Base-by-base conservation (phyloP, 768 basidiomycete genomes). In the Pisolithus sp. region DNA sequence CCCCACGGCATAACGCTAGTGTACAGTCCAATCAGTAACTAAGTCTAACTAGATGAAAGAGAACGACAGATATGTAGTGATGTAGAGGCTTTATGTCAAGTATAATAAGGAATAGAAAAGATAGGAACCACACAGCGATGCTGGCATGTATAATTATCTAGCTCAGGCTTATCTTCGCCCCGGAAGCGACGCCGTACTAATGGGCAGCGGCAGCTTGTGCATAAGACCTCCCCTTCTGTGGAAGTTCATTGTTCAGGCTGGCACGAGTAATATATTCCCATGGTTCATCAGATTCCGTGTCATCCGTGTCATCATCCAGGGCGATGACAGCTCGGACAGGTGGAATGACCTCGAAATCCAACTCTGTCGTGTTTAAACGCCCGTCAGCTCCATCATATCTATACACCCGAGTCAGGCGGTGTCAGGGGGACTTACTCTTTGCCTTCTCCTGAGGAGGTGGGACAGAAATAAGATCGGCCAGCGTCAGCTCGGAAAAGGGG, bases 181-280 rank as follows among this genome's bases (percentile, higher is more conserved):
- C 15, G 10, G 5, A 34, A 15, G 34, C 13, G 34, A 34, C 12
- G 34, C 18, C 40, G 9, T 41, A 41, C 4, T 18, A 17, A 18
- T 43, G 23, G 13, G 13, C 42, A 26, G 42, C 42, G 44, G 48
- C 68, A 2, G 53, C 66, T 46, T 68, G 64, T 13, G 66, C 66
- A 42, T 68, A 68, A 8, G 66, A 68, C 50, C 67, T 62, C 50
- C 60, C 64, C 62, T 34, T 34, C 34, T 59, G 62, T 41, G 57
- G 47, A 40, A 62, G 52, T 7, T 62, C 64, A 10, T 68, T 64
- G 31, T 54, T 51, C 30, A 66, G 9, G 42, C 63, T 61, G 8
- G 66, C 54, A 23, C 64, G 64, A 44, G 66, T 59, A 17, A 68
- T 36, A 46, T 69, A 68, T 34, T 68, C 68, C 66, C 66, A 68